Percentiles rank a stretch among this genome's conserved stretches.
Evolutionary conservation across 1,139 yeast genomes (phyloP).

Genomic region (Hemisphaericaspora subhashii): DNA sequence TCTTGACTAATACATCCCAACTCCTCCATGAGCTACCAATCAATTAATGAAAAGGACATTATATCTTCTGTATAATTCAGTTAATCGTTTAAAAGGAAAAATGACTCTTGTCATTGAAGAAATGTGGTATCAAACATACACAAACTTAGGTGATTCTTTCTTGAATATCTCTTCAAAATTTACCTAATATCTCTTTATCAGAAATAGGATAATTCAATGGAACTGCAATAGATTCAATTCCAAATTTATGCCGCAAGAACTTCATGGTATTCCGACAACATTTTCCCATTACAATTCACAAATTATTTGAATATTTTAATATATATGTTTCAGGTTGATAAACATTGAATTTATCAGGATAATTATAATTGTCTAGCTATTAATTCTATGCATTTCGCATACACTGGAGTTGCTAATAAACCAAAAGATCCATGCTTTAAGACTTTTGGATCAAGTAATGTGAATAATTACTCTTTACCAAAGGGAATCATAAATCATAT

Average conservation of each 20-base stretch:
- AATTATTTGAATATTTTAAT: too few relatives aligned
- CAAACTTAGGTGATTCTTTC: conserved; percentile 28
- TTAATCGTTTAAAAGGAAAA: conserved; percentile 55
- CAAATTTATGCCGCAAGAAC: conserved; percentile 43
- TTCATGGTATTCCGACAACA: conserved; percentile 53
- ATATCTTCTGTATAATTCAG: conserved; percentile 48
- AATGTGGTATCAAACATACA: conserved; percentile 62
- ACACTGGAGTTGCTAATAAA: too few relatives aligned
- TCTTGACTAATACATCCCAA: conserved; percentile 52
- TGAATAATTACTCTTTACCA: too few relatives aligned
- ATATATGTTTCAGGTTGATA: too few relatives aligned
- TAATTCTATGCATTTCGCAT: too few relatives aligned
- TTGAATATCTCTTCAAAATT: conserved; percentile 35
- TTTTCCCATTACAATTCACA: too few relatives aligned
- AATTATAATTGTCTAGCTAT: too few relatives aligned
- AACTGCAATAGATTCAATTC: conserved; percentile 45
- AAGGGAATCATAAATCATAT: too few relatives aligned
- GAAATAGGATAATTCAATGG: conserved; percentile 50
- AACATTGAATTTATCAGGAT: too few relatives aligned
- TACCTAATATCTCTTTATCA: conserved; percentile 45
- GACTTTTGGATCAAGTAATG: too few relatives aligned
- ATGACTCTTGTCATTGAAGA: conserved; percentile 64
- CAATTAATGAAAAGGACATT: conserved; percentile 57
- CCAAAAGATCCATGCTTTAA: too few relatives aligned
- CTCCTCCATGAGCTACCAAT: conserved; percentile 75